Evolutionary conservation across 345 rosid species (phyloP), one percentile per base, ranked within the genome.

Genomic region (Linum lewisii): DNA sequence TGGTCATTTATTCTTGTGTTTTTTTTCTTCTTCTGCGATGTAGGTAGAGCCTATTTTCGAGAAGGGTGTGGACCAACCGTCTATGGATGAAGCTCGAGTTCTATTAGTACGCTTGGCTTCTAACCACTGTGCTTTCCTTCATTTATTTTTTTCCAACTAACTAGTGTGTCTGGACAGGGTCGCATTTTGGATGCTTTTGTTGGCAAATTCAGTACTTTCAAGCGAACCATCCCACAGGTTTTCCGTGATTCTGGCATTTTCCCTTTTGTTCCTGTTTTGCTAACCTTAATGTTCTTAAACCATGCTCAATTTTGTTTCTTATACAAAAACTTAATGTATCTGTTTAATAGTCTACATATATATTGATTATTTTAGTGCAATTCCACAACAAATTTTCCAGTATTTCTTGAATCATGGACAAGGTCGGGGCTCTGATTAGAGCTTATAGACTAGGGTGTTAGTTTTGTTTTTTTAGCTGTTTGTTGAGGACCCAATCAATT

Each of bases 31-130:
- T 24, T 59, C 54, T 50, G 64, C 66, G 69, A 64, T 64, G 63
- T 76, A 90, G 99, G 97, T 94, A 57, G 99, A 94, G 71, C 99
- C 99, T 71, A 94, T 90, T 65, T 93, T 84, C 69, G 99, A 94
- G 72, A 94, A 94, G 78, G 99, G 93, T 58, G 81, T 90, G 45
- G 95, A 94, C 73, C 96, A 81, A 61, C 82, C 83, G 66, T 87
- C 96, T 62, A 90, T 87, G 97, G 96, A 90, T 77, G 96, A 90
- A 81, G 95, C 96, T 60, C 84, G 99, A 49, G 72, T 87, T 74
- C 65, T 94, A 19, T 77, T 94, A 90, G 99, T 94, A 74, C 49
- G 75, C 42, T n/a, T 59, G 69, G 59, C 55, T 9, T 56, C 6
- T 36, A 51, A 72, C 26, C 45, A 32, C 22, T 59, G 29, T 63